Evolutionary conservation across 2,329 filamentous ascomycete genomes (phyloP).

Genomic region (Scedosporium dehoogii): DNA sequence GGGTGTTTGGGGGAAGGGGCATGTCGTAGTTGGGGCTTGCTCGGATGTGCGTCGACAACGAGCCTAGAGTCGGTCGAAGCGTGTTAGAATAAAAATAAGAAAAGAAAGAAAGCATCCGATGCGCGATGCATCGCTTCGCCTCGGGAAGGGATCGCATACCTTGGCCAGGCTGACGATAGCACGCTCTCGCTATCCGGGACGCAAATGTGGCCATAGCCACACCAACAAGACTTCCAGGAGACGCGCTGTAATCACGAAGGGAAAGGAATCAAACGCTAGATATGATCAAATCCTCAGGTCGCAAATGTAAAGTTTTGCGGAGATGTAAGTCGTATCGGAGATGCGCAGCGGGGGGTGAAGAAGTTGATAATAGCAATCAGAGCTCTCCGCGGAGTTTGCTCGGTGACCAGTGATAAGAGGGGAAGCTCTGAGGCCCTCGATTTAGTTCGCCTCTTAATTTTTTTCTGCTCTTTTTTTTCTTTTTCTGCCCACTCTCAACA

Average conservation of each 20-base stretch:
- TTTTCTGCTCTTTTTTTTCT: not conserved
- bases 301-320: no score
- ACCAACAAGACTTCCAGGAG: not conserved
- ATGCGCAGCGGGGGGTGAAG: no score
- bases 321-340: no score
- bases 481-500: not conserved
- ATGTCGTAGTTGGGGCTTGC: not conserved
- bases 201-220: slow-evolving; percentile 5
- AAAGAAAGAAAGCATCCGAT: not conserved
- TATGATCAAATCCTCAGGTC: no score
- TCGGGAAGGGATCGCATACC: not conserved
- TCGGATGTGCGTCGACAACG: not conserved
- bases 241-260: not conserved
- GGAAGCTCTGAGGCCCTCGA: not conserved
- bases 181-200: slow-evolving; percentile 1
- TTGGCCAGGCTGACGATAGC: slow-evolving; percentile 1
- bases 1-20: not conserved
- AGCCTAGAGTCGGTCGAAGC: not conserved
- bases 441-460: not conserved
- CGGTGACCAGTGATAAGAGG: not conserved
- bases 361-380: no score
- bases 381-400: not conserved
- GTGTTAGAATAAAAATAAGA: not conserved
- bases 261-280: no score
- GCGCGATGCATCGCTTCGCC: not conserved